A percentile compares a stretch with the other conserved stretches of the same genome.
phyloP scores from a whole-genome alignment of 805 yeast genomes.

The Lipomyces yamadae region DNA sequence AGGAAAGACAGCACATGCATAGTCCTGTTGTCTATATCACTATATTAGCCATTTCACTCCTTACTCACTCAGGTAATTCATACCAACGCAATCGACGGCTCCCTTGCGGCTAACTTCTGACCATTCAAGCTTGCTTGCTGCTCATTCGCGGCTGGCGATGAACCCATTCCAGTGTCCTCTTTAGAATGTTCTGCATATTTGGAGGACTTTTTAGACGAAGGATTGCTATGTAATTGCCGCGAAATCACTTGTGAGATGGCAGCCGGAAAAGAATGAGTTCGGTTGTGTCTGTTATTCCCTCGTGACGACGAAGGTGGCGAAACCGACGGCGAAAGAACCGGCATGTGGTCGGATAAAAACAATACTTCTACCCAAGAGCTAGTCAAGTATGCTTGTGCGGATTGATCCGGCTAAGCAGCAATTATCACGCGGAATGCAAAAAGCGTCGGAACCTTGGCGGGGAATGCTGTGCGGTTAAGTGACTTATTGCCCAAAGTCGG shows the following conservation, averaged over 20 bases:
- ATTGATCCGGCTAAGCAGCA: not conserved
- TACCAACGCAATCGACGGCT: not conserved
- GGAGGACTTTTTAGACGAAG: not conserved
- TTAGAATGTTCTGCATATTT: not conserved
- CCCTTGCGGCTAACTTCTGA: not conserved
- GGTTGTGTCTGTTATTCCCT: not conserved
- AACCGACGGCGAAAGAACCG: conserved; percentile 6
- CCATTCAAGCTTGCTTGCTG: not conserved
- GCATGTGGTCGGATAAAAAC: not conserved
- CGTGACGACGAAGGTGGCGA: not conserved
- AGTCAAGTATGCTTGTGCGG: not conserved
- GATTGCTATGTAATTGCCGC: conserved; percentile 16
- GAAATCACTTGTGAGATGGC: conserved; percentile 23
- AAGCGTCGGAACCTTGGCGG: too few relatives aligned
- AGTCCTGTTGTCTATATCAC: conserved; percentile 30
- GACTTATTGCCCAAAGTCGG: not conserved
- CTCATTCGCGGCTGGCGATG: not conserved
- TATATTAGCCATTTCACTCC: not conserved
- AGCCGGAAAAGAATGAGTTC: conserved; percentile 14
- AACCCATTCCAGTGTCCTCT: not conserved
- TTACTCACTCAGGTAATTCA: not conserved
- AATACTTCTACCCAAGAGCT: not conserved
- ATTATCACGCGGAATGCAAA: too few relatives aligned
- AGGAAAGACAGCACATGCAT: conserved; percentile 44
- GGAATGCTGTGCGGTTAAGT: too few relatives aligned